Base-by-base conservation (phyloP, 1,139 yeast species). In the Nakaseomyces kungkrabaensis region DNA sequence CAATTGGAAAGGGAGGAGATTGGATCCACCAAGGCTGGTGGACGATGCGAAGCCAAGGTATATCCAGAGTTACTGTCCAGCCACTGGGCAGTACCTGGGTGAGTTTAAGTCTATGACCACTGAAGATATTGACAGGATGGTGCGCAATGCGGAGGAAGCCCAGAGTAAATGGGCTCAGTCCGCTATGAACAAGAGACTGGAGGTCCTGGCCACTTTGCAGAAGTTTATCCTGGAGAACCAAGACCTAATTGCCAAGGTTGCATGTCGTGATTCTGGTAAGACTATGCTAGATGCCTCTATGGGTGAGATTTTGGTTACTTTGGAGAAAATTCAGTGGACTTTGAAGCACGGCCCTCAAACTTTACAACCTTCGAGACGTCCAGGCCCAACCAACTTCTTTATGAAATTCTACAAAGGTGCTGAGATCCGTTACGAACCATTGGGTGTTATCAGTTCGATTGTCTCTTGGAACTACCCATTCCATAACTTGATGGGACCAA, bases 401-500 rank as follows among this genome's bases (percentile, higher is more conserved):
- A 83, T 92, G 90, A 74, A 75, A 46, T 62, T 60, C 54, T 82
- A 83, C 63, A 92, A 92, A 65, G 83, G 84, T 52, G 97, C 96
- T 1, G 95, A 90, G 68, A 90, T 92, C 6, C 75, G 95, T 56
- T 92, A 92, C 65, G 96, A 90, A 64, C 97, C 98, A 0, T 68
- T 90, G 51, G 87, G 87, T 22, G 95, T 90, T 3, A 94, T 92
- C 22, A 78, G 95, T 4, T 95, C 97, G 0, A 73, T 92, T 56
- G 88, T 92, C 1, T 87, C 96, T 4, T 92, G 98, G 98, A 92
- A 92, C 63, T 92, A 92, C 63, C 97, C 98, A 1, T 83, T 84
- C 68, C 97, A 92, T 65, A 92, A 92, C 66, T 71, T 90, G 49
- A 72, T 92, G 77, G 97, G 97, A 1, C 98, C 98, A 1, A 73